These are phyloP conservation scores for Coemansia sp. DNA, from an alignment of 192 early-diverging fungal genomes.

Conservation along the genomic window DNA sequence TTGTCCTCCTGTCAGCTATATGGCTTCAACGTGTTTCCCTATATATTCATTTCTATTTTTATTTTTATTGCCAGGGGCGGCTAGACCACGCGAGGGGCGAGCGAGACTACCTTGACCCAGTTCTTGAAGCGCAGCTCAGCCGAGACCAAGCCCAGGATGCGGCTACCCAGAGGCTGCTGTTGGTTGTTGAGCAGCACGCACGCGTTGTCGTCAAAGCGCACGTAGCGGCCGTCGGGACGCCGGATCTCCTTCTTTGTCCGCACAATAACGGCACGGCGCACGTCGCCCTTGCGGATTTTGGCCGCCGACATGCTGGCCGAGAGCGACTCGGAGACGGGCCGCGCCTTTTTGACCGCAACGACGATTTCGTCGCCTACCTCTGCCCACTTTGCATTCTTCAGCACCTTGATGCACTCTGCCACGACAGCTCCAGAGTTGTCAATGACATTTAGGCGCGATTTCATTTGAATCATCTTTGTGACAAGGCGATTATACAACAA, in stretches of 20 bases:
- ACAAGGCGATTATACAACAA: neutral
- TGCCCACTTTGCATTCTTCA: constrained; percentile 77
- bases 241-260: constrained; percentile 87
- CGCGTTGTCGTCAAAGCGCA: constrained; percentile 97
- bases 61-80: neutral
- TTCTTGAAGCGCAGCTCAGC: constrained; percentile 90
- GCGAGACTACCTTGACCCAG: constrained; percentile 93
- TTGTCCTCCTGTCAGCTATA: constrained; percentile 1
- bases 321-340: constrained; percentile 67
- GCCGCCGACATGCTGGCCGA: constrained; percentile 58
- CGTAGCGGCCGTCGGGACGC: constrained; percentile 88
- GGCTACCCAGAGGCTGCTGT: constrained; percentile 92
- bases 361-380: constrained; percentile 91
- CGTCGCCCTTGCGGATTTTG: constrained; percentile 94
- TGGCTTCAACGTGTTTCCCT: neutral
- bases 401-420: constrained; percentile 94
- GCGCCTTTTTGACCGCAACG: constrained; percentile 92
- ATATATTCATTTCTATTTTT: neutral
- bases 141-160: constrained; percentile 89
- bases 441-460: constrained; percentile 88
- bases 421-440: constrained; percentile 96
- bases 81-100: constrained; percentile 87
- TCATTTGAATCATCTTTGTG: constrained; percentile 72
- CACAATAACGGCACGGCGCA: constrained; percentile 88
- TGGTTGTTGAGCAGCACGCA: constrained; percentile 93